Base-by-base conservation (phyloP, 768 basidiomycete genomes). In the Leccinum broughii region DNA sequence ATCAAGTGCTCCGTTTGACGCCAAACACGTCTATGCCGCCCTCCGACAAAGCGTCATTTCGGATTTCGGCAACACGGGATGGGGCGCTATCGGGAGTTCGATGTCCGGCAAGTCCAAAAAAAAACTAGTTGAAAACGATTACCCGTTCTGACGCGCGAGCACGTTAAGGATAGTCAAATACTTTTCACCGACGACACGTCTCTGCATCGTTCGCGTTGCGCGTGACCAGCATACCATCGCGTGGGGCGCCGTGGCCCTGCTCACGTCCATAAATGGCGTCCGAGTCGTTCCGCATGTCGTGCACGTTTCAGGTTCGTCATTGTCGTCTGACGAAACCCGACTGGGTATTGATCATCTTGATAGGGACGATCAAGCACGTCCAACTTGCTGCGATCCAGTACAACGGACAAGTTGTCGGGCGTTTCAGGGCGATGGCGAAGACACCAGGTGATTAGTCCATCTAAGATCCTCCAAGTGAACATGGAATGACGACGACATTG, bases 351-450 rank as follows among this genome's bases (percentile, higher is more conserved):
- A 41, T 41, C 17, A 41, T 14, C 10, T 35, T 44, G 35, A 52
- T 61, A 94, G 93, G 94, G 0, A 95, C 93, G 0, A 90, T 95
- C 58, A 93, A 89, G 72, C 92, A 95, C 52, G 84, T 85, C 0
- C 93, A 95, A 66, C 72, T 90, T 0, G 87, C 89, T 6, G 89
- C 90, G 1, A 88, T 93, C 44, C 76, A 81, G 34, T 85, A 93
- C 65, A 90, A 93, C 67, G 77, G 88, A 32, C 81, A 84, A 54
- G 79, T 90, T 6, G 79, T 93, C 34, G 91, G 88, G 7, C 80
- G 87, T 15, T 86, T 86, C 66, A 75, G 88, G 52, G 82, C 83
- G 4, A 70, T 75, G 13, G 77, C 84, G 2, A 81, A 84, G 49
- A 81, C 76, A 0, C 76, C 85, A 52, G 79, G 89, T 86, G 50